Conservation (phyloP, 495 filamentous ascomycete species). For the Talaromyces trachyspermus region DNA sequence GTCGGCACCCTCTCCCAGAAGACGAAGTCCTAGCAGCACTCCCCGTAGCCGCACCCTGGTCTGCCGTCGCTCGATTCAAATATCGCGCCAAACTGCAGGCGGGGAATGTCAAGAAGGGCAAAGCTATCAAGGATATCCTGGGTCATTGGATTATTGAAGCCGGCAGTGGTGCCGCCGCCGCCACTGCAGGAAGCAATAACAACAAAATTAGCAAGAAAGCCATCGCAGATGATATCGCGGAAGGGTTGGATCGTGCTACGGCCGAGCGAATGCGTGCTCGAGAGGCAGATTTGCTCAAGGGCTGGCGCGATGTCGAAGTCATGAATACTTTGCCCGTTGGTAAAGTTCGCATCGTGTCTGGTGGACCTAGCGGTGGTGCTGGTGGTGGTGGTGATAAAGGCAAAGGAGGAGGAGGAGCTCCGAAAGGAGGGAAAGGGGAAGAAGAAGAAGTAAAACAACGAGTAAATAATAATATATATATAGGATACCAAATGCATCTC, state of each 20-base stretch:
- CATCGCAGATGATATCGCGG: conserved; percentile 31
- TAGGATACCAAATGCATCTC: background rate
- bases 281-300: conserved; percentile 76
- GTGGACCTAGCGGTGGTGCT: conserved; percentile 38
- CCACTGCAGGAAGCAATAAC: conserved; percentile 33
- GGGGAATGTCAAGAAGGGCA: conserved; percentile 84
- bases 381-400: conserved; percentile 38
- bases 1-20: conserved; percentile 70
- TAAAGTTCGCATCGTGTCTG: conserved; percentile 76
- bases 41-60: conserved; percentile 88
- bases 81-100: conserved; percentile 93
- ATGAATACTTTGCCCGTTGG: conserved; percentile 74
- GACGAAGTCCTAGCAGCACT: conserved; percentile 87
- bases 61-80: conserved; percentile 67
- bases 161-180: conserved; percentile 28
- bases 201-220: conserved; percentile 24
- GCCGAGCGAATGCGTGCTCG: conserved; percentile 70
- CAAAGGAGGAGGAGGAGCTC: conserved; percentile 36
- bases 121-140: conserved; percentile 84
- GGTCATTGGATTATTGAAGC: conserved; percentile 59
- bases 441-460: conserved; percentile 18
- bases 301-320: conserved; percentile 73
- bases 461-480: background rate
- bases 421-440: conserved; percentile 41
- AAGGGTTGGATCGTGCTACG: conserved; percentile 50